Percentiles rank a stretch among this genome's conserved stretches.
Evolutionary conservation across 1,139 yeast genomes (phyloP).

Genomic region (Hanseniaspora gamundiae): DNA sequence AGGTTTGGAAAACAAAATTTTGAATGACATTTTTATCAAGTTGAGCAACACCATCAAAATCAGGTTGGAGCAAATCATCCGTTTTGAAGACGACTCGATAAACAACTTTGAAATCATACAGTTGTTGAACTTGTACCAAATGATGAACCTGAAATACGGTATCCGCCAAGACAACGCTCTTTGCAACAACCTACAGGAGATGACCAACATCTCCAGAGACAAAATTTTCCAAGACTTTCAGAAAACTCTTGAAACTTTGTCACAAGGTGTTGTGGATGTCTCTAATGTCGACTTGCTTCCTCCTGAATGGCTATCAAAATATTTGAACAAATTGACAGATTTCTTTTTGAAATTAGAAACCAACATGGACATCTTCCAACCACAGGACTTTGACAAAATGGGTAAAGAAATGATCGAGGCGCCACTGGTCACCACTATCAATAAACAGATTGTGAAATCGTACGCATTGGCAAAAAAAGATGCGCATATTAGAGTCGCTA

Average conservation of each 20-base stretch:
- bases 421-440: constrained; percentile 15
- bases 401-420: constrained; percentile 18
- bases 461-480: constrained; percentile 22
- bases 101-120: constrained; percentile 47
- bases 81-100: constrained; percentile 49
- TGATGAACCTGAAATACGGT: constrained; percentile 49
- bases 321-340: constrained; percentile 31
- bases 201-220: constrained; percentile 14
- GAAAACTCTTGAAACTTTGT: constrained; percentile 12
- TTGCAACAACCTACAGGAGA: constrained; percentile 12
- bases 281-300: constrained; percentile 33
- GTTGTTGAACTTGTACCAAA: constrained; percentile 51
- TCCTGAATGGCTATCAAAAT: constrained; percentile 63
- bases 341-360: constrained; percentile 38
- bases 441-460: constrained; percentile 14
- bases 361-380: constrained; percentile 11
- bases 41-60: constrained; percentile 39
- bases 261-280: constrained; percentile 25
- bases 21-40: constrained; percentile 34
- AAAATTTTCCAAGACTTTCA: constrained; percentile 14
- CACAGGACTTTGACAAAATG: constrained; percentile 22
- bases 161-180: constrained; percentile 14
- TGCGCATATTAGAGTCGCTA: constrained; percentile 13
- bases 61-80: constrained; percentile 54
- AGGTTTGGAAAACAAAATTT: constrained; percentile 22